Percentiles rank a stretch among this genome's conserved stretches.
Evolutionary conservation across 2,329 filamentous ascomycete species (phyloP).

Genomic region (Fulvia fulva): DNA sequence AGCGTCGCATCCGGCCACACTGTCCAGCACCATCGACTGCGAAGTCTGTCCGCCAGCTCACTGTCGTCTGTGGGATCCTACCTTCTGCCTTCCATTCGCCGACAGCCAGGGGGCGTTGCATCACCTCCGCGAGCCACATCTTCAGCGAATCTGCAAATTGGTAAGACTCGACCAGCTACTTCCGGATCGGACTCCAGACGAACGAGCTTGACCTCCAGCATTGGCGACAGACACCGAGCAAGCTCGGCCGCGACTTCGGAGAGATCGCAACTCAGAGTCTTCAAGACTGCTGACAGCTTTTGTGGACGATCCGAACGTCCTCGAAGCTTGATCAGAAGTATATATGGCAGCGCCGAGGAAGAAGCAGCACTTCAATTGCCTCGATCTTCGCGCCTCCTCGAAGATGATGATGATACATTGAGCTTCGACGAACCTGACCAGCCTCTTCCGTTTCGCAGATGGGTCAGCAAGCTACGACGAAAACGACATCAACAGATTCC

Average conservation of each 20-base stretch:
- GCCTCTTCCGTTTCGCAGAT: conserved; percentile 62
- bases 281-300: not conserved
- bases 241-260: conserved; percentile 6
- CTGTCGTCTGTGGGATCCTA: conserved; percentile 24
- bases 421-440: not conserved
- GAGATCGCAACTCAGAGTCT: not conserved
- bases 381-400: not conserved
- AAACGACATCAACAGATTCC: conserved; percentile 47
- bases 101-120: not conserved
- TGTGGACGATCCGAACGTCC: not conserved
- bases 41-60: conserved; percentile 29
- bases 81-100: conserved; percentile 13
- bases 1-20: conserved; percentile 24
- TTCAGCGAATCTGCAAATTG: conserved; percentile 10
- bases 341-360: not conserved
- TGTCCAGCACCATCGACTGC: conserved; percentile 25
- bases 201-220: conserved; percentile 15
- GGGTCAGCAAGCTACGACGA: conserved; percentile 67
- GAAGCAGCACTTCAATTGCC: not conserved
- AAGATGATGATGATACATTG: not conserved
- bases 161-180: conserved; percentile 8
- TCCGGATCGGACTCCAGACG: conserved; percentile 11
- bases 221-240: conserved; percentile 5
- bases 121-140: conserved; percentile 11
- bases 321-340: not conserved